Percentiles rank a stretch among this genome's conserved stretches.
These are phyloP conservation scores for Eleusine indica DNA, from an alignment of 176 grass and related monocot genomes.

Conservation along the genomic window DNA sequence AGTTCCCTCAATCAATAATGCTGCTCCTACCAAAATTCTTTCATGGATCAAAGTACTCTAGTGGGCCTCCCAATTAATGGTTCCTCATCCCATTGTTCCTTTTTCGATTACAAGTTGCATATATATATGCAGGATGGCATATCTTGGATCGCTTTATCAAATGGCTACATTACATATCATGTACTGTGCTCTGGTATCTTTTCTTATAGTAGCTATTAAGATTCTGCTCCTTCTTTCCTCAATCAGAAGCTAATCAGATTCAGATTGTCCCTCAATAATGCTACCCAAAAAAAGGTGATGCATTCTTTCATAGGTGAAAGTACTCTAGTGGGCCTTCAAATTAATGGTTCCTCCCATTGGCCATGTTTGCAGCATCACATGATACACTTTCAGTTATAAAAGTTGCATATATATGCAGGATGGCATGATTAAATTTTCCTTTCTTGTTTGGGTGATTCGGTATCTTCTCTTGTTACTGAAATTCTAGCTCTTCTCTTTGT, in stretches of 20 bases:
- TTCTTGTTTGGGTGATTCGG: neutral
- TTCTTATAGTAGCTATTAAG: too few species aligned
- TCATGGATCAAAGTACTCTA: too few species aligned
- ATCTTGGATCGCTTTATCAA: too few species aligned
- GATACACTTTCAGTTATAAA: constrained; percentile 9
- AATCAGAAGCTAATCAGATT: neutral
- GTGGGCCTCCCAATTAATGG: too few species aligned
- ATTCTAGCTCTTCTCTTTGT: neutral
- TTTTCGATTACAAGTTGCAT: too few species aligned
- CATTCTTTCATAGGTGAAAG: neutral
- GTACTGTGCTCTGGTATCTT: too few species aligned
- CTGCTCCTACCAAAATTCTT: too few species aligned
- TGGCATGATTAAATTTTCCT: neutral
- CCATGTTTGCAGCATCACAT: neutral
- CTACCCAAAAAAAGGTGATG: neutral
- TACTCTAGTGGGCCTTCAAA: neutral
- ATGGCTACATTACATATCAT: too few species aligned
- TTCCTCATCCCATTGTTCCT: too few species aligned
- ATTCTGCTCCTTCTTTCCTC: neutral
- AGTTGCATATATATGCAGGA: neutral
- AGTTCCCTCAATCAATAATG: too few species aligned
- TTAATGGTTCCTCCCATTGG: neutral
- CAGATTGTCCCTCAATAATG: neutral
- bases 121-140: too few species aligned
- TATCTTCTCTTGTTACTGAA: neutral